Conservation (phyloP, 1,284 basidiomycete genomes). For the Microbotryomycetes sp. region DNA sequence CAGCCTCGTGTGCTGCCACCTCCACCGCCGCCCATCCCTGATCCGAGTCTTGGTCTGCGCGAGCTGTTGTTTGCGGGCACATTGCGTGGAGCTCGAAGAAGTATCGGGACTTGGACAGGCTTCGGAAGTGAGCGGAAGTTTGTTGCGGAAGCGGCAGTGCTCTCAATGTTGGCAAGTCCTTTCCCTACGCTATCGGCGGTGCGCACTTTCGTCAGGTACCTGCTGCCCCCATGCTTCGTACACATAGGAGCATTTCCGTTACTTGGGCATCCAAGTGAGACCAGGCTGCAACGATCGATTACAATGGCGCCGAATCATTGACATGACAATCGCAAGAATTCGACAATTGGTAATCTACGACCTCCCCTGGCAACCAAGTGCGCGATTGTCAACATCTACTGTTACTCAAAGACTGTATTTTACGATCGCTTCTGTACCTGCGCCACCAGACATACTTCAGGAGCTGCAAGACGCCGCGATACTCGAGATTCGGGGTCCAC, state of each 20-base stretch:
- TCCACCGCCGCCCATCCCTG: too few relatives aligned
- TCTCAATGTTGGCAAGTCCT: background rate
- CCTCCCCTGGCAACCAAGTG: background rate
- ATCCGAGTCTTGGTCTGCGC: too few relatives aligned
- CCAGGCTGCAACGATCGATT: background rate
- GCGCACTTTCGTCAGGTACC: background rate
- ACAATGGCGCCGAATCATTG: background rate
- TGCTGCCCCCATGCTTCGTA: background rate
- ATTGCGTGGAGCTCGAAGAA: too few relatives aligned
- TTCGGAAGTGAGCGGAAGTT: too few relatives aligned
- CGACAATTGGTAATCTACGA: background rate
- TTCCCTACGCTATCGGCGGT: background rate
- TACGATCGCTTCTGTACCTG: background rate
- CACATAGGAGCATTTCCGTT: background rate
- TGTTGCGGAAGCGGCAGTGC: background rate
- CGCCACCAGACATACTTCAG: background rate
- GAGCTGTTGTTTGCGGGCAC: too few relatives aligned
- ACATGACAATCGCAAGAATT: background rate
- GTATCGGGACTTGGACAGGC: too few relatives aligned
- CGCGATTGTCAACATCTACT: background rate
- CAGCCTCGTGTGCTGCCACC: too few relatives aligned
- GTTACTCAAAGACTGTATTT: background rate
- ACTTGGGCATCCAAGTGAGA: background rate
- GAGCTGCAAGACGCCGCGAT: background rate
- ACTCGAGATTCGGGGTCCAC: background rate